A percentile compares a stretch with the other conserved stretches of the same genome.
These are phyloP conservation scores for Cronartium quercuum DNA, from an alignment of 1,284 basidiomycete genomes.

Conservation along the genomic window DNA sequence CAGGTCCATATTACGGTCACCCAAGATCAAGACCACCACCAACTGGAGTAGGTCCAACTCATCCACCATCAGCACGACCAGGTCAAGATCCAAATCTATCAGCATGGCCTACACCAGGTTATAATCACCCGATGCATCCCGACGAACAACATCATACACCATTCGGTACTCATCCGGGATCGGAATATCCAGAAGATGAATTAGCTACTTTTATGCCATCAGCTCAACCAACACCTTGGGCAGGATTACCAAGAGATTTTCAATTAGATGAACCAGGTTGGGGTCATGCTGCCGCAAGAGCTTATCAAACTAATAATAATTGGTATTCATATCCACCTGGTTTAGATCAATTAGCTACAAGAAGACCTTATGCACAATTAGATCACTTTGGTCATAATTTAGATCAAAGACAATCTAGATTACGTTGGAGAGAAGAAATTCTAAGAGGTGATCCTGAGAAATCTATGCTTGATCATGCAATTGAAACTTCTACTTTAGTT, in stretches of 20 bases:
- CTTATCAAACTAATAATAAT: neutral
- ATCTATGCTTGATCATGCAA: slow-evolving; percentile 14
- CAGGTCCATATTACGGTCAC: neutral
- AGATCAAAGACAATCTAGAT: slow-evolving; percentile 3
- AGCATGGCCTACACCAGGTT: neutral
- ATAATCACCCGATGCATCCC: neutral
- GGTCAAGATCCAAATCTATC: neutral
- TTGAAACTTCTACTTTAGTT: slow-evolving; percentile 13
- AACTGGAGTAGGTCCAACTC: too few relatives aligned
- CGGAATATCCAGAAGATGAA: neutral
- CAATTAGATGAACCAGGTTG: slow-evolving; percentile 4
- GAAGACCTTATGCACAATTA: slow-evolving; percentile 6
- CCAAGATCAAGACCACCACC: too few relatives aligned
- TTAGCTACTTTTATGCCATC: neutral
- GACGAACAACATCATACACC: neutral
- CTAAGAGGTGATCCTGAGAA: slow-evolving; percentile 30
- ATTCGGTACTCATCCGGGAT: neutral
- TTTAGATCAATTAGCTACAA: neutral
- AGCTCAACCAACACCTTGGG: neutral
- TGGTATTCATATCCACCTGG: slow-evolving; percentile 3
- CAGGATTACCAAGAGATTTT: neutral
- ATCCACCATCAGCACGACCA: neutral
- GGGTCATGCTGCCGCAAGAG: neutral
- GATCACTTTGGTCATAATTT: slow-evolving; percentile 6
- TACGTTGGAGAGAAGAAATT: slow-evolving; percentile 30